Percentiles rank a stretch among this genome's conserved stretches.
phyloP scores from a whole-genome alignment of 2,329 filamentous ascomycete species.

The Chrysoporthe cubensis region DNA sequence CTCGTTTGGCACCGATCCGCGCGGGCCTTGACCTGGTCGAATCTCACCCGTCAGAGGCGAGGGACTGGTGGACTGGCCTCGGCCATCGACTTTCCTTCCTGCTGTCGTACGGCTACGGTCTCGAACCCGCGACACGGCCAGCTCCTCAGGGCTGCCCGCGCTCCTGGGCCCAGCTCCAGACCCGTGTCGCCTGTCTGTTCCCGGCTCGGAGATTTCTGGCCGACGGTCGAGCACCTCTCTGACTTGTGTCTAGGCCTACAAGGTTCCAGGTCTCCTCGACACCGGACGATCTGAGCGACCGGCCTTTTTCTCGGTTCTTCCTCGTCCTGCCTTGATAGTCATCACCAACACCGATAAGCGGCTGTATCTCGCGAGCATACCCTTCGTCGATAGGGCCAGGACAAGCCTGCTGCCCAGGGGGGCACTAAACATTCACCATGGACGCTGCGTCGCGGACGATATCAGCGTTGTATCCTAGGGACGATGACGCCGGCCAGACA shows the following conservation, averaged over 20 bases:
- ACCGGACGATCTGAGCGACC: background rate
- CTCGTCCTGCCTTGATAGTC: background rate
- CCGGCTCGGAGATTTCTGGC: background rate
- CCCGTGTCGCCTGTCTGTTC: background rate
- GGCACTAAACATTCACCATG: conserved; percentile 20
- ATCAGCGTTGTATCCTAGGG: conserved; percentile 26
- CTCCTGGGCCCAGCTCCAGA: conserved; percentile 1
- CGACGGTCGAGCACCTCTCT: background rate
- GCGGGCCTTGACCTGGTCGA: background rate
- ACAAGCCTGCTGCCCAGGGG: conserved; percentile 16
- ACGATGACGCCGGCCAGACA: conserved; percentile 42
- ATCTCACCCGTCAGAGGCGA: background rate
- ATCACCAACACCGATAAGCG: background rate
- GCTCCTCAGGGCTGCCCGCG: background rate
- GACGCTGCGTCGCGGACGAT: conserved; percentile 8
- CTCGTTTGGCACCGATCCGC: conserved; percentile 22
- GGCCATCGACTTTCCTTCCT: background rate
- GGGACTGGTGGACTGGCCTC: conserved; percentile 1
- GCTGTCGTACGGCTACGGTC: background rate
- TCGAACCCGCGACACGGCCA: conserved; percentile 13
- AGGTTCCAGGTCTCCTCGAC: background rate
- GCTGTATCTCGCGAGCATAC: background rate
- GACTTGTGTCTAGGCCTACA: background rate
- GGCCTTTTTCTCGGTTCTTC: background rate
- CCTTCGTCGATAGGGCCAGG: conserved; percentile 7